Evolutionary conservation across 768 basidiomycete species (phyloP).

Genomic region (Kwoniella dendrophila): DNA sequence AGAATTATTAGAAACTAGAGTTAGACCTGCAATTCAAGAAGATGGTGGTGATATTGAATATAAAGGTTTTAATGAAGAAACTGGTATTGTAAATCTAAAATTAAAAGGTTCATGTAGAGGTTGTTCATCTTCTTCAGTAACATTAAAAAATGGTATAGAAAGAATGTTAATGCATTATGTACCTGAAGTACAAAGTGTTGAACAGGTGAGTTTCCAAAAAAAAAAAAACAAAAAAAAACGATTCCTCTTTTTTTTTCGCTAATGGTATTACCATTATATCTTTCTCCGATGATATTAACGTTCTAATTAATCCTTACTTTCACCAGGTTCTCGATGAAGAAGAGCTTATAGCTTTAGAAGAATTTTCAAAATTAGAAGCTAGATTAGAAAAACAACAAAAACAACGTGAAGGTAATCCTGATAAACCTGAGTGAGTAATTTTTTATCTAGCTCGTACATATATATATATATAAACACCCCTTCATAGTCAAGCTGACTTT

Average conservation of each 20-base stretch:
- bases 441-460: too few relatives aligned
- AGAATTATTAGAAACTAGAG: constrained; percentile 89
- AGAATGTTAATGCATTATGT: constrained; percentile 99
- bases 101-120: constrained; percentile 97
- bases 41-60: constrained; percentile 99
- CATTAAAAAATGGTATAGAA: constrained; percentile 94
- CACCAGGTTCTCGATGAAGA: constrained; percentile 82
- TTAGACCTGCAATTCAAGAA: constrained; percentile 96
- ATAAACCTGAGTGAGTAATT: constrained; percentile 38
- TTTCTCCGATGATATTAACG: neutral
- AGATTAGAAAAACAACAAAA: constrained; percentile 46
- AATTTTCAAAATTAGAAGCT: constrained; percentile 67
- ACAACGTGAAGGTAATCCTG: constrained; percentile 10
- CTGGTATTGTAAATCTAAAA: constrained; percentile 78
- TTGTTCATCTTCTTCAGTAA: constrained; percentile 90
- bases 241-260: neutral
- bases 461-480: neutral
- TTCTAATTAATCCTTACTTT: neutral
- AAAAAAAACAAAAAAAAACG: too few relatives aligned
- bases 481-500: neutral
- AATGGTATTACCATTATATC: neutral
- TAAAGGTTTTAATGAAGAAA: constrained; percentile 78
- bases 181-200: constrained; percentile 61
- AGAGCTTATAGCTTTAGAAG: constrained; percentile 79
- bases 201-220: constrained; percentile 55